Evolutionary conservation across 139 green algal species (phyloP).

Genomic region (Trebouxia sp.): DNA sequence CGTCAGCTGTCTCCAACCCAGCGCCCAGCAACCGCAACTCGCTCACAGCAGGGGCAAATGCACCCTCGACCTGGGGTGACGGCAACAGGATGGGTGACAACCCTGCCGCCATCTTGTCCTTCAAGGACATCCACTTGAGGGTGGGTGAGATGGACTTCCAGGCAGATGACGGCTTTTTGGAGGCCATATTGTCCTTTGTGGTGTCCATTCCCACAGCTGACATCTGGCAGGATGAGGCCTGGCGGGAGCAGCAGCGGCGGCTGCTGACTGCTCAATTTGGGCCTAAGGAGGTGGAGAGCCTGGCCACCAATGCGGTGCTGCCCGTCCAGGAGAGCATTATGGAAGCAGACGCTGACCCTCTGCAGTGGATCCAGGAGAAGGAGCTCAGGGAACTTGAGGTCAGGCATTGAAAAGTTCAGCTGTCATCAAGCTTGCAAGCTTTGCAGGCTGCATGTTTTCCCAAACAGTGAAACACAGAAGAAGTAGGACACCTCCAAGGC

Average conservation of each 20-base stretch:
- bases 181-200: constrained; percentile 74
- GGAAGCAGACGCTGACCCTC: not conserved
- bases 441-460: no score
- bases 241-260: constrained; percentile 63
- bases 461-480: no score
- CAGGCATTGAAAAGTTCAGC: no score
- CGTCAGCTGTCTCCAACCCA: not conserved
- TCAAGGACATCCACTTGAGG: constrained; percentile 67
- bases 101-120: constrained; percentile 67
- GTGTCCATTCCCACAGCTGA: constrained; percentile 70
- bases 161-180: constrained; percentile 76
- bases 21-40: not conserved
- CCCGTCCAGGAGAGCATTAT: not conserved
- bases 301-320: constrained; percentile 52
- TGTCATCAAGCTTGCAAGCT: constrained; percentile 5
- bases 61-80: not conserved
- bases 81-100: constrained; percentile 9
- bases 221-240: constrained; percentile 68
- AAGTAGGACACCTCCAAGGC: no score
- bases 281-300: constrained; percentile 54
- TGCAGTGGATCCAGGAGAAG: constrained; percentile 36
- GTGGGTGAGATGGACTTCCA: constrained; percentile 46
- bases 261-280: constrained; percentile 64
- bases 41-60: not conserved
- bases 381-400: constrained; percentile 35